Base-by-base conservation (phyloP, 2,329 filamentous ascomycete species). In the Fonsecaea pedrosoi region DNA sequence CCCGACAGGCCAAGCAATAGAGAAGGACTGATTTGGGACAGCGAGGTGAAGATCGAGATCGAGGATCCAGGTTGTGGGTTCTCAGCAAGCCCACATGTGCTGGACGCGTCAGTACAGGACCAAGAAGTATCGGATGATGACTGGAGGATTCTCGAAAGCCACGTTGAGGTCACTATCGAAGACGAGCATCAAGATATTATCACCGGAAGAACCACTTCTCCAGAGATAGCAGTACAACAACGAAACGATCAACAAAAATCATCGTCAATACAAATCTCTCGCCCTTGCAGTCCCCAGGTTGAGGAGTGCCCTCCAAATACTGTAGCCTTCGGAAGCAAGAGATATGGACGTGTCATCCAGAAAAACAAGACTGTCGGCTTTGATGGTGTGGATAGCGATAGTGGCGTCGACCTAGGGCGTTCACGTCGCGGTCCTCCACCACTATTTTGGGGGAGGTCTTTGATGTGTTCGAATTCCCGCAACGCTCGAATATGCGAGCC, bases 1-100 rank as follows among this genome's bases (percentile, higher is more conserved):
- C 35, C 30, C 4, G 37, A 53, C 55, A 10, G 10, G 25, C 21
- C 25, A 10, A 40, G 35, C 9, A 61, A 50, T 25, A 54, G 66
- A 18, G 66, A 69, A 35, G 68, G 68, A 4, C 65, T 73, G 10
- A 65, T 73, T 53, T 72, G 70, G 70, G 69, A 67, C 32, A 73
- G 67, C 45, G 69, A 72, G 45, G 67, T 72, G 37, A 72, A 67
- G 60, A 66, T 73, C 32, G 69, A 73, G 45, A 68, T 73, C 34
- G 60, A 71, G 32, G 42, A 50, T 13, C 35, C 63, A 9, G 21
- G 30, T 15, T 54, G 45, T n/a, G 62, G 58, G 21, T 34, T 48
- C 35, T 38, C 48, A 30, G 21, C 53, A 37, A 34, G 38, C 8
- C 50, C 62, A 34, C 34, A 9, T 3, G 54, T 25, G 15, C 42